Percentiles rank a stretch among this genome's conserved stretches.
phyloP scores from a whole-genome alignment of 805 yeast species.

The Metschnikowia santaceciliae region DNA sequence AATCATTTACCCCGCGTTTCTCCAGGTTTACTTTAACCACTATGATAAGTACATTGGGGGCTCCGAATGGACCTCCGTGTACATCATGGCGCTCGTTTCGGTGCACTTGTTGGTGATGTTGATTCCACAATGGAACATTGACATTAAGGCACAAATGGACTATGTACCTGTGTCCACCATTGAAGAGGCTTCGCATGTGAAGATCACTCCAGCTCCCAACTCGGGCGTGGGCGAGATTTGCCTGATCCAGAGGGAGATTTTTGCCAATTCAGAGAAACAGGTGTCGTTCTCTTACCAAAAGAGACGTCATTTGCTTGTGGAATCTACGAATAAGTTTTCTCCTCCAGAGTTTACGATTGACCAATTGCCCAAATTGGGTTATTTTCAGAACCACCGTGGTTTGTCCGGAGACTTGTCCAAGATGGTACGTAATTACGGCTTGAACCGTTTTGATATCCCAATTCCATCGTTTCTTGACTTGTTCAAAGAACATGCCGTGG shows the following conservation, averaged over 20 bases:
- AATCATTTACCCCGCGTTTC: slow-evolving; percentile 70
- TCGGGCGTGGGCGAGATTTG: slow-evolving; percentile 83
- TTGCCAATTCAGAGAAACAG: slow-evolving; percentile 57
- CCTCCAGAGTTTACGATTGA: slow-evolving; percentile 81
- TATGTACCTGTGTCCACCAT: slow-evolving; percentile 51
- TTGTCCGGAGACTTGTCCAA: slow-evolving; percentile 48
- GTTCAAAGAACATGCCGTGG: slow-evolving; percentile 96
- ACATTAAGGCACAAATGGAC: slow-evolving; percentile 65
- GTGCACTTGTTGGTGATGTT: slow-evolving; percentile 74
- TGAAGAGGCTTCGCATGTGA: slow-evolving; percentile 64
- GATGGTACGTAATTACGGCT: slow-evolving; percentile 63
- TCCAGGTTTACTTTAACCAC: slow-evolving; percentile 56
- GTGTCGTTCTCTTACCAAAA: slow-evolving; percentile 82
- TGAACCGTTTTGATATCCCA: slow-evolving; percentile 89
- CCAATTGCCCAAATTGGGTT: slow-evolving; percentile 51
- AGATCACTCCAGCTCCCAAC: slow-evolving; percentile 79
- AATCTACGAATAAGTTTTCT: slow-evolving; percentile 50
- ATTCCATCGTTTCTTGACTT: slow-evolving; percentile 86
- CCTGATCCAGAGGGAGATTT: slow-evolving; percentile 49
- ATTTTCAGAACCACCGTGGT: slow-evolving; percentile 56
- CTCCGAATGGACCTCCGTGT: slow-evolving; percentile 94
- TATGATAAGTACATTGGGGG: slow-evolving; percentile 85
- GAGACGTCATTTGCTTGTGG: slow-evolving; percentile 76
- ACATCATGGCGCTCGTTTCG: slow-evolving; percentile 67
- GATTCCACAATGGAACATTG: slow-evolving; percentile 91